Percentiles rank a stretch among this genome's conserved stretches.
Evolutionary conservation across 768 basidiomycete genomes (phyloP).

Genomic region (Lactarius evosmus): DNA sequence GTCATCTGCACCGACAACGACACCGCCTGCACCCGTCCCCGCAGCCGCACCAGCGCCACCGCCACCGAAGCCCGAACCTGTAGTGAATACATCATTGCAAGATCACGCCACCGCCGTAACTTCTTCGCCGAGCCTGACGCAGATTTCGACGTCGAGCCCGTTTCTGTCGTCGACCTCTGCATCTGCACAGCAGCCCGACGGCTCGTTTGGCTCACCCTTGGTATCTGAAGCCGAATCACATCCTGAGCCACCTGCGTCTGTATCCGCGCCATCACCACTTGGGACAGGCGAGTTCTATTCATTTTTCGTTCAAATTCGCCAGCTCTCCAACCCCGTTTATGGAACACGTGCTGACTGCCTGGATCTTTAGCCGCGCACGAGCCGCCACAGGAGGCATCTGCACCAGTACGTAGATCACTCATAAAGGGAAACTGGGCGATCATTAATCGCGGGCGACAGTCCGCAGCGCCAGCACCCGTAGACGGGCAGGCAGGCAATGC

Average conservation of each 20-base stretch:
- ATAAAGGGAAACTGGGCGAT: not conserved
- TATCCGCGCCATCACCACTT: constrained; percentile 61
- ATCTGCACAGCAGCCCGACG: constrained; percentile 59
- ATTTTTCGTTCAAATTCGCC: not conserved
- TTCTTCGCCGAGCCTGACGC: constrained; percentile 82
- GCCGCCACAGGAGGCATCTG: constrained; percentile 13
- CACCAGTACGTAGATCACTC: constrained; percentile 11
- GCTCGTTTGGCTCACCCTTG: constrained; percentile 70
- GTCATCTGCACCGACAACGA: constrained; percentile 37
- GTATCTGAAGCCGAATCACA: constrained; percentile 58
- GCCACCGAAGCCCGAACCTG: constrained; percentile 32
- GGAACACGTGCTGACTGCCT: constrained; percentile 9
- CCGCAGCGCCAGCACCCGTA: constrained; percentile 2
- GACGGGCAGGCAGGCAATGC: constrained; percentile 19
- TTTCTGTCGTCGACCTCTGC: constrained; percentile 70
- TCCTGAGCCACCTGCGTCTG: constrained; percentile 41
- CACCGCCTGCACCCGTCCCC: constrained; percentile 40
- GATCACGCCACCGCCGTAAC: constrained; percentile 42
- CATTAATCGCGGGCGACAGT: constrained; percentile 10
- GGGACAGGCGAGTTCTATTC: constrained; percentile 11
- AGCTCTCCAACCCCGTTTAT: not conserved
- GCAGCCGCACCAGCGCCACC: constrained; percentile 39
- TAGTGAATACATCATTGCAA: constrained; percentile 27
- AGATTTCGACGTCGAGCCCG: constrained; percentile 78
- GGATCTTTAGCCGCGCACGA: constrained; percentile 12